Percentiles rank a stretch among this genome's conserved stretches.
Conservation (phyloP, 306 rosid genomes). For the Cicer chorassanicum region DNA sequence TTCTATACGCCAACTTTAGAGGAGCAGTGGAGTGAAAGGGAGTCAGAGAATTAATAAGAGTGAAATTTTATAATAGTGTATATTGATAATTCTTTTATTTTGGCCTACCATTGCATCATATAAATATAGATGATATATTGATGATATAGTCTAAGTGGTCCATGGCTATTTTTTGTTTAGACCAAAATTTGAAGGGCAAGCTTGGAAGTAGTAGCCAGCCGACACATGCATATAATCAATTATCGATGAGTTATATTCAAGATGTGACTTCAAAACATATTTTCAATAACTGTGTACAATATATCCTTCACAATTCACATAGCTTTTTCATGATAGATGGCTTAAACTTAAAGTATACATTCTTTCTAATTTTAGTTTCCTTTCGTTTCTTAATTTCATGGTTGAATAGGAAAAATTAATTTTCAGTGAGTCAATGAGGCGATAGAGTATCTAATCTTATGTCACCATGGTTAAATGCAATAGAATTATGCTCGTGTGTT, state of each 20-base stretch:
- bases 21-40: background rate
- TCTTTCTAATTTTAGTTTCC: slow-evolving; percentile 17
- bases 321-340: slow-evolving; percentile 9
- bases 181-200: slow-evolving; percentile 7
- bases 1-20: background rate
- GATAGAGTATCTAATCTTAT: background rate
- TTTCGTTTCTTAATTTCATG: background rate
- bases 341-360: slow-evolving; percentile 31
- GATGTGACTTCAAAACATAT: background rate
- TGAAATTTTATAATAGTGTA: no score
- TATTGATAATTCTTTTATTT: no score
- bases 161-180: background rate
- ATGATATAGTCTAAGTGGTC: background rate
- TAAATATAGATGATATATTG: background rate
- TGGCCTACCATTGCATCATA: no score
- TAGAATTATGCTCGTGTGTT: no score
- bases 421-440: background rate
- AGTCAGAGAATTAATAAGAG: background rate
- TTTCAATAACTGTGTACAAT: slow-evolving; percentile 29
- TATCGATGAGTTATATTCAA: slow-evolving; percentile 1
- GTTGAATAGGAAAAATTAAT: slow-evolving; percentile 2
- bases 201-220: slow-evolving; percentile 15
- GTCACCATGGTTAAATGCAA: background rate
- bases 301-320: background rate
- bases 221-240: slow-evolving; percentile 27